Percentiles rank a stretch among this genome's conserved stretches.
These are phyloP conservation scores for Solanum tarapatanum DNA, from an alignment of 257 asterid genomes.

Conservation along the genomic window DNA sequence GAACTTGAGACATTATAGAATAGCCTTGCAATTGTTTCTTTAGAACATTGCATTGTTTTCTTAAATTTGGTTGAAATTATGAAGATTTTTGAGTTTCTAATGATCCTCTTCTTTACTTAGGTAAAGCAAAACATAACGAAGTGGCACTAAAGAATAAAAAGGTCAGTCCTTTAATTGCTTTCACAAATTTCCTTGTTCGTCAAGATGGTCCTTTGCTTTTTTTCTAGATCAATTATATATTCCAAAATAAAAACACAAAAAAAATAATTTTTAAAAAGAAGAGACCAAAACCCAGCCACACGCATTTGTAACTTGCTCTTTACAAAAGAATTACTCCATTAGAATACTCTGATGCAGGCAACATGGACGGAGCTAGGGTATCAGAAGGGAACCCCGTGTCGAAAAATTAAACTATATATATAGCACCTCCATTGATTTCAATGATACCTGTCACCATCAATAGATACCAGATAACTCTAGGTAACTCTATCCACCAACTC, in stretches of 20 bases:
- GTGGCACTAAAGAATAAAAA: slow-evolving; percentile 23
- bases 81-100: slow-evolving; percentile 14
- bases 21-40: slow-evolving; percentile 43
- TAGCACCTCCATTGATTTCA: not conserved
- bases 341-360: not conserved
- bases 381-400: not conserved
- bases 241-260: slow-evolving; percentile 15
- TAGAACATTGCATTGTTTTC: slow-evolving; percentile 58
- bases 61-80: not conserved
- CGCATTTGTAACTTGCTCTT: slow-evolving; percentile 25
- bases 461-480: too few species aligned
- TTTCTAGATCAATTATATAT: not conserved
- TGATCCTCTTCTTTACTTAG: slow-evolving; percentile 20
- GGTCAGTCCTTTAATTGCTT: slow-evolving; percentile 42
- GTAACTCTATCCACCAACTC: not conserved
- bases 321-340: slow-evolving; percentile 21
- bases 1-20: slow-evolving; percentile 67
- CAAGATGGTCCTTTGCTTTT: slow-evolving; percentile 13
- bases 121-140: slow-evolving; percentile 25
- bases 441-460: accelerated
- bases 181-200: slow-evolving; percentile 19
- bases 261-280: slow-evolving; percentile 17
- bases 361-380: not conserved
- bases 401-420: not conserved
- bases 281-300: slow-evolving; percentile 37